Evolutionary conservation across 441 rosid genomes (phyloP).

Genomic region (Erodium moschatum): DNA sequence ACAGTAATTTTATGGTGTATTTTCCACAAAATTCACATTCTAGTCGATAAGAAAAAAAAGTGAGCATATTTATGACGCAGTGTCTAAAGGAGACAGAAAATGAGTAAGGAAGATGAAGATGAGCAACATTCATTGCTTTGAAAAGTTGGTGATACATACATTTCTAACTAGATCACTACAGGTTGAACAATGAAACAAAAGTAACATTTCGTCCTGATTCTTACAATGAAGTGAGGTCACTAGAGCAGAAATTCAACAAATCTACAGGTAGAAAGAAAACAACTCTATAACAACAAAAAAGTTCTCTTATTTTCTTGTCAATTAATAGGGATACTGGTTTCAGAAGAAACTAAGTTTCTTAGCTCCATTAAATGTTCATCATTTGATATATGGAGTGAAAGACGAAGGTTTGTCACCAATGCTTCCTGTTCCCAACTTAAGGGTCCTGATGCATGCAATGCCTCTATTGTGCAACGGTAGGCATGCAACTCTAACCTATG

Average conservation of each 20-base stretch:
- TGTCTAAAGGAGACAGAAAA: constrained; percentile 10
- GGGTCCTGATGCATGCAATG: constrained; percentile 55
- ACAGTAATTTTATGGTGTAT: neutral
- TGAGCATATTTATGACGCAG: neutral
- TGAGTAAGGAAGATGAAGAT: neutral
- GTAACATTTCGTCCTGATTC: constrained; percentile 23
- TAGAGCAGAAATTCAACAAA: constrained; percentile 19
- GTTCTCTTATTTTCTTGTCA: constrained; percentile 18
- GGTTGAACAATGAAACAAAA: constrained; percentile 19
- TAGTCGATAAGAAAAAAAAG: neutral
- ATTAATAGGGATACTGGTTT: constrained; percentile 28
- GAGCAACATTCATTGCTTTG: constrained; percentile 20
- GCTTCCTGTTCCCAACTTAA: constrained; percentile 63
- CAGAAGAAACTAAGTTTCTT: constrained; percentile 40
- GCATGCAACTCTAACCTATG: constrained; percentile 58
- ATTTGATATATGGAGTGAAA: constrained; percentile 49
- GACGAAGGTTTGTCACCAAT: constrained; percentile 56
- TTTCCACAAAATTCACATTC: neutral
- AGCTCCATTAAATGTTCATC: constrained; percentile 60
- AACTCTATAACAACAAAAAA: constrained; percentile 11
- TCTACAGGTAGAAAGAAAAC: constrained; percentile 24
- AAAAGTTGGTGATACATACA: constrained; percentile 28
- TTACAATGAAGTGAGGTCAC: constrained; percentile 23
- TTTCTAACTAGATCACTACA: constrained; percentile 23
- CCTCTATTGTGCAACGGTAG: constrained; percentile 49